These are phyloP conservation scores for Neurospora hispaniola DNA, from an alignment of 495 filamentous ascomycete species.

Conservation along the genomic window DNA sequence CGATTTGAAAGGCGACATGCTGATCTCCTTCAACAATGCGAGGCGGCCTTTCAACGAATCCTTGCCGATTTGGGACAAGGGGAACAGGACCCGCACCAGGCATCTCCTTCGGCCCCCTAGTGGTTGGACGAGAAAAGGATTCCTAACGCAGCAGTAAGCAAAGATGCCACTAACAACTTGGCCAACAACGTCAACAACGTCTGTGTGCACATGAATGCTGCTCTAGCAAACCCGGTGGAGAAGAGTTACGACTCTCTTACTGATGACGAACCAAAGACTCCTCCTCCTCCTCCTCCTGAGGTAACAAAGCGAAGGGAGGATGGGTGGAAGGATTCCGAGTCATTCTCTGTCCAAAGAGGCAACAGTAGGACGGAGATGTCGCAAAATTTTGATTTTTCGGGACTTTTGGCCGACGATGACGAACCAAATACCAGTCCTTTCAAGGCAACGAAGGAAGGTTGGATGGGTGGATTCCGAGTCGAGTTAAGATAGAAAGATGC, in stretches of 20 bases:
- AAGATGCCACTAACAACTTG: not conserved
- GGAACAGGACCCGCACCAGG: not conserved
- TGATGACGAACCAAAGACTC: not conserved
- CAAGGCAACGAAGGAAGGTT: not conserved
- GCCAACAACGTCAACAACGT: not conserved
- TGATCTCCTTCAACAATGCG: not conserved
- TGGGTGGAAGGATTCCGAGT: not conserved
- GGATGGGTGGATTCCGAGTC: not conserved
- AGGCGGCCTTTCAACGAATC: not conserved
- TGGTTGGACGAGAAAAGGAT: not conserved
- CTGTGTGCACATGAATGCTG: not conserved
- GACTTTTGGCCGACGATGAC: not conserved
- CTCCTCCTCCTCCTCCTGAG: not conserved
- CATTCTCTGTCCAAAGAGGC: not conserved
- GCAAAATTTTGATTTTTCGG: not conserved
- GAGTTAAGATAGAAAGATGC: too few species aligned
- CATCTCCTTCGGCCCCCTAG: not conserved
- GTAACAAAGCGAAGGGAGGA: not conserved
- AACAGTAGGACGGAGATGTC: not conserved
- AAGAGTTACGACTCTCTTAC: not conserved
- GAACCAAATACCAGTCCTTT: not conserved
- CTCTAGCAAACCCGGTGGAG: not conserved
- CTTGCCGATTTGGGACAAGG: not conserved
- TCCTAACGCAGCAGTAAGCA: not conserved
- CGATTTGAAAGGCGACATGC: not conserved